Base-by-base conservation (phyloP, 1,284 basidiomycete species). In the Phellopilus nigrolimitatus region DNA sequence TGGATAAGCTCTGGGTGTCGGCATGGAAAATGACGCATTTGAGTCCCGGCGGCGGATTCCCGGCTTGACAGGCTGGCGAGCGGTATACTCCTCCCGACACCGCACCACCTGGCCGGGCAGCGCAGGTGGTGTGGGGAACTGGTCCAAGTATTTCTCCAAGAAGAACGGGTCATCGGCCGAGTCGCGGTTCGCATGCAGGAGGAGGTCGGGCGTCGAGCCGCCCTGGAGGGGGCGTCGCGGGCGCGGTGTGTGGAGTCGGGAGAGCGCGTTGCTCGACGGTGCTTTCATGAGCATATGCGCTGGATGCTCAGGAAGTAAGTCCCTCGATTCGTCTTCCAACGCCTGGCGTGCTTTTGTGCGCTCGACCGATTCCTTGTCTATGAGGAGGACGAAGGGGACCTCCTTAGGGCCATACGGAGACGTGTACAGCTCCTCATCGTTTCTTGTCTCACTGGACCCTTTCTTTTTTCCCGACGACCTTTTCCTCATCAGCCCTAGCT, bases 81-180 rank as follows among this genome's bases (percentile, higher is more conserved):
- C n/a, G 25, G 21, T 28, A 30, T 49, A 38, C 9, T 46, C 44
- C 5, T 42, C 51, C 10, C 36, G 51, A 25, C 24, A 24, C 30
- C 27, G 43, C 1, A 52, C 51, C 8, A 22, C 22, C 28, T 31
- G 15, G 13, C 27, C 28, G 19, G 42, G 45, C 30, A 47, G 9
- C 8, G 33, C 21, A 22, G 53, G 53, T 33, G 53, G 53, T 4
- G 24, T 19, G 21, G 53, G 53, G 34, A 54, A 54, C 22, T 49
- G 27, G 24, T 25, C 19, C 25, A 49, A 9, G 38, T 49, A 22
- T 9, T 25, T 34, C 17, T 52, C 44, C n/a, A 52, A 27, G 33
- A 40, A 34, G 22, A 52, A 52, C 1, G 51, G 51, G 12, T 47
- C 51, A 6, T 46, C 30, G 5, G 25, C 9, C 2, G 51, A 47